These are phyloP conservation scores for Crithidia bombi DNA, from an alignment of 208 protist species.

Conservation along the genomic window DNA sequence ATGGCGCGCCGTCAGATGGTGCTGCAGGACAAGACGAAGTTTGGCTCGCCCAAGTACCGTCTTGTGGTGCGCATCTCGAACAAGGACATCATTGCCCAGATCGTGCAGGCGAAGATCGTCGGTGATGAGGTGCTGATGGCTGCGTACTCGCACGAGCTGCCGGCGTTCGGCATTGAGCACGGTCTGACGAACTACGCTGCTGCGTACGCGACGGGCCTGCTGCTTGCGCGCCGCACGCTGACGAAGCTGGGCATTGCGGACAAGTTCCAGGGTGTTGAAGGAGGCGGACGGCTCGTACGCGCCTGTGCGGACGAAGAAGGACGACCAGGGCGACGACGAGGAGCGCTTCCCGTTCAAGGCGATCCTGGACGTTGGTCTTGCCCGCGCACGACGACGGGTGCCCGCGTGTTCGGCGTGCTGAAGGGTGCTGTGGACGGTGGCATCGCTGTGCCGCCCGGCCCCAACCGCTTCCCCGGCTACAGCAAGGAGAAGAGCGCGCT, in stretches of 20 bases:
- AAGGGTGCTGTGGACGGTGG: constrained; percentile 98
- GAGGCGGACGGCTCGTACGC: constrained; percentile 90
- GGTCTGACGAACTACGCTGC: constrained; percentile 99
- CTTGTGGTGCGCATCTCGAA: constrained; percentile 98
- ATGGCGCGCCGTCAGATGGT: constrained; percentile 95
- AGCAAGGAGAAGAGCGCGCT: constrained; percentile 88
- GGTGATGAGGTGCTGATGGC: constrained; percentile 95
- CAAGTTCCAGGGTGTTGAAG: constrained; percentile 93
- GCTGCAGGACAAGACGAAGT: constrained; percentile 99
- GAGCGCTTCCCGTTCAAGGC: constrained; percentile 95
- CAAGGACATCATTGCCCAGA: constrained; percentile 97
- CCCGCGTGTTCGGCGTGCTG: constrained; percentile 93
- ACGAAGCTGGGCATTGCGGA: constrained; percentile 95
- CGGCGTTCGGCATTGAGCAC: constrained; percentile 95
- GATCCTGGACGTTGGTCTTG: constrained; percentile 98
- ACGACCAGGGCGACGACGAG: constrained; percentile 89
- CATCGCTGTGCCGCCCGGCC: constrained; percentile 96
- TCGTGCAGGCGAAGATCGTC: constrained; percentile 96
- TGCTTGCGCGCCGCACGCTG: constrained; percentile 97
- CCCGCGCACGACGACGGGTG: constrained; percentile 97
- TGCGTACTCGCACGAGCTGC: constrained; percentile 98
- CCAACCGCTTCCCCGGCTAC: constrained; percentile 97
- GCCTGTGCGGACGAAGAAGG: constrained; percentile 72
- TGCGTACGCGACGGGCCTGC: constrained; percentile 97
- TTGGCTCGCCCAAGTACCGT: constrained; percentile 98